A percentile compares a stretch with the other conserved stretches of the same genome.
Evolutionary conservation across 305 asterid species (phyloP).

Genomic region (Petunia hybrid): DNA sequence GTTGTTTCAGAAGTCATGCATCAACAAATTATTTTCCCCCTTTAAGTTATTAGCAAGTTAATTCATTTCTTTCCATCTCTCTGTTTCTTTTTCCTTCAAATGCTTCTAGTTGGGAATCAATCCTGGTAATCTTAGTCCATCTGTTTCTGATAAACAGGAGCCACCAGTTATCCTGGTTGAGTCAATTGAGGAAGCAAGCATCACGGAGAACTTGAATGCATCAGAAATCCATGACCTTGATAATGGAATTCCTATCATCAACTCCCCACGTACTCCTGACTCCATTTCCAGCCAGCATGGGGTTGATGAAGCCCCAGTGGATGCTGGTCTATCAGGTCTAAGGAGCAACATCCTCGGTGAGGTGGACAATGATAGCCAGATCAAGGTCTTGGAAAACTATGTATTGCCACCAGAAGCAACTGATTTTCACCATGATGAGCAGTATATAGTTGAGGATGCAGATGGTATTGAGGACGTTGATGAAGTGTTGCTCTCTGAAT

Average conservation of each 20-base stretch:
- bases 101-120: conserved; percentile 18
- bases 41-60: background rate
- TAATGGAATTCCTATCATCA: conserved; percentile 43
- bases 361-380: conserved; percentile 32
- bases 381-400: conserved; percentile 28
- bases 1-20: background rate
- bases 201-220: conserved; percentile 40
- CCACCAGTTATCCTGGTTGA: conserved; percentile 41
- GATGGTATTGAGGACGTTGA: conserved; percentile 77
- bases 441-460: conserved; percentile 57
- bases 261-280: conserved; percentile 60
- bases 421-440: conserved; percentile 50
- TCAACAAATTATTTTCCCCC: background rate
- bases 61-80: conserved; percentile 13
- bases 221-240: conserved; percentile 55
- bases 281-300: conserved; percentile 48
- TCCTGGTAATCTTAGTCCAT: background rate
- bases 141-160: conserved; percentile 52
- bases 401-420: conserved; percentile 38
- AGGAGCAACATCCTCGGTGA: conserved; percentile 33
- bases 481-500: conserved; percentile 68
- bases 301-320: conserved; percentile 46
- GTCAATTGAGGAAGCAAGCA: conserved; percentile 43
- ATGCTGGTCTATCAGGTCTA: conserved; percentile 38
- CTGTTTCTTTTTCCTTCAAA: conserved; percentile 5